Conservation (phyloP, 192 early-diverging fungal species). For the Cetraspora pellucida region DNA sequence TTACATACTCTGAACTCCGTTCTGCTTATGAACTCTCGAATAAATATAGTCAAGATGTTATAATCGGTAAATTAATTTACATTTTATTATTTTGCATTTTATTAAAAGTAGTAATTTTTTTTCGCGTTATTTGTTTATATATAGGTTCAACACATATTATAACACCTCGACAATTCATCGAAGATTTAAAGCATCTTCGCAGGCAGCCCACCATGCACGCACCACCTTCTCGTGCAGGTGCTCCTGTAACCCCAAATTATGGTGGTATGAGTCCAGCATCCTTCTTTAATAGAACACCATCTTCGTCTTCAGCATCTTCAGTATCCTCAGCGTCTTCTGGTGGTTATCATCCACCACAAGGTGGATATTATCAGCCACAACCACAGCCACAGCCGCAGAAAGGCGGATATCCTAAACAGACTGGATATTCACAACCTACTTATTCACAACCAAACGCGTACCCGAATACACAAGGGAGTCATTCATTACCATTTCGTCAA, state of each 20-base stretch:
- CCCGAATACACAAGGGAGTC: too few relatives aligned
- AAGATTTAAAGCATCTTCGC: constrained; percentile 62
- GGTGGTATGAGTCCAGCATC: background rate
- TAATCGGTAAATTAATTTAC: constrained; percentile 58
- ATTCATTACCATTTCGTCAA: too few relatives aligned
- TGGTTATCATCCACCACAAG: background rate
- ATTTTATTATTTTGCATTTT: background rate
- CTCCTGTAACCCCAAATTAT: background rate
- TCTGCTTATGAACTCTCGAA: constrained; percentile 67
- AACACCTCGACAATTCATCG: constrained; percentile 68
- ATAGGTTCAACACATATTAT: constrained; percentile 76
- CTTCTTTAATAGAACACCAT: background rate
- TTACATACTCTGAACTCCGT: constrained; percentile 73
- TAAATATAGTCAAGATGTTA: constrained; percentile 65
- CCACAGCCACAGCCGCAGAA: too few relatives aligned
- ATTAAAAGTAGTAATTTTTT: background rate
- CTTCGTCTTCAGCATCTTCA: background rate
- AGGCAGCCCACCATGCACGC: constrained; percentile 29
- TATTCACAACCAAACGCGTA: too few relatives aligned
- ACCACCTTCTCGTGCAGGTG: constrained; percentile 5
- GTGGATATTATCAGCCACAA: background rate
- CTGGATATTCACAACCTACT: too few relatives aligned
- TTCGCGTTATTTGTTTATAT: background rate
- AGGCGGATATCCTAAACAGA: too few relatives aligned
- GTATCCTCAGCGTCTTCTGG: background rate